A percentile compares a stretch with the other conserved stretches of the same genome.
These are phyloP conservation scores for Typha latifolia DNA, from an alignment of 176 grass and related monocot genomes.

Conservation along the genomic window DNA sequence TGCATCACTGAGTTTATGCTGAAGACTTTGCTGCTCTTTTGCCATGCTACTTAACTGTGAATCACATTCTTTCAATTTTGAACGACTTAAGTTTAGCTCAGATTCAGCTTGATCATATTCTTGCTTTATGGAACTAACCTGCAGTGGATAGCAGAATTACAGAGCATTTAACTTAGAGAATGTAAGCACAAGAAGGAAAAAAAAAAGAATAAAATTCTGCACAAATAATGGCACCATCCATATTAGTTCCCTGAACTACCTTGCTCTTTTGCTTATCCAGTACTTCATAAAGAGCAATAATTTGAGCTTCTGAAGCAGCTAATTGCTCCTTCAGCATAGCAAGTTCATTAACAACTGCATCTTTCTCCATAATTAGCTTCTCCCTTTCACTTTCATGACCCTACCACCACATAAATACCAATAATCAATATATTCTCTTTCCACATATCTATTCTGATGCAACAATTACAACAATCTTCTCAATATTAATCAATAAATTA, in stretches of 20 bases:
- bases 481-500: too few relatives aligned
- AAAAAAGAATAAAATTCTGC: constrained; percentile 4
- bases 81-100: constrained; percentile 50
- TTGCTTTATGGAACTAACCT: constrained; percentile 67
- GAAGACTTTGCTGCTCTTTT: constrained; percentile 70
- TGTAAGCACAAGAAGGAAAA: neutral
- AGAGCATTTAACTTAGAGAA: constrained; percentile 3
- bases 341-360: constrained; percentile 76
- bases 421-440: neutral
- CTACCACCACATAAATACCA: constrained; percentile 29
- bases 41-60: constrained; percentile 54
- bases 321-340: constrained; percentile 66
- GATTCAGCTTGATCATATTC: constrained; percentile 71
- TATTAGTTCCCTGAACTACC: constrained; percentile 32
- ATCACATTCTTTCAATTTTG: constrained; percentile 93
- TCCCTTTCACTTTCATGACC: constrained; percentile 74
- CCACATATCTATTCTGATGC: neutral
- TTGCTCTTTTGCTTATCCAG: constrained; percentile 47
- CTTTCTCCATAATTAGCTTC: constrained; percentile 94
- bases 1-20: constrained; percentile 62
- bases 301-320: constrained; percentile 56
- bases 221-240: neutral
- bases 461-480: too few relatives aligned
- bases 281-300: constrained; percentile 55
- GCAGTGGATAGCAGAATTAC: neutral